Base-by-base conservation (phyloP, 1,284 basidiomycete genomes). In the Ustilago curta region DNA sequence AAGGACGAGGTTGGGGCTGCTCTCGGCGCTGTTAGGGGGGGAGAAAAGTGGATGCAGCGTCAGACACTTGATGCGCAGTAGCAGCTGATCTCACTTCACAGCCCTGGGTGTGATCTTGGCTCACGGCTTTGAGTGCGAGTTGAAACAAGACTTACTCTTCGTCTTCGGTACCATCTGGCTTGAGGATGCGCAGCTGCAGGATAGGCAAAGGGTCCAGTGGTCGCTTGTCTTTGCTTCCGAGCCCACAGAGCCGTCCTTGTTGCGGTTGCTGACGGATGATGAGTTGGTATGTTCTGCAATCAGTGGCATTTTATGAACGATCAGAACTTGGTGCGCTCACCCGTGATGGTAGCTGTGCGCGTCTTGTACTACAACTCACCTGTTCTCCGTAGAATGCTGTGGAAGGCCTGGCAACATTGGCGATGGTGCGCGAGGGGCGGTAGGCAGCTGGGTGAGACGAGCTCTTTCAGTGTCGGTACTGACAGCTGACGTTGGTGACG, bases 191-290 rank as follows among this genome's bases (percentile, higher is more conserved):
- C 16, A 79, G 56, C 49, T 79, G 75, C 4, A 79, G 39, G 59
- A 79, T 79, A 1, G 78, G 78, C 23, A 79, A 40, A 12, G 78
- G 78, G 49, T 79, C 78, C 18, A 79, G 35, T 6, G 76, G 76
- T 12, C 78, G 60, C 40, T 74, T 70, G 49, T 79, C 76, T 49
- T 78, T 78, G 59, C 62, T 72, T 29, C 78, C 75, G 8, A 80
- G 63, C 2, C 71, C 76, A 37, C 75, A 76, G 1, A 74, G 61
- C 11, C 76, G 63, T 4, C 78, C 78, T 32, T 74, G 72, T 31
- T 60, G 52, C 47, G 78, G 78, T 32, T 76, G 70, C 57, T 80
- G 76, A 8, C 73, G 67, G 4, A 78, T 65, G 31, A 54, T 75
- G 9, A 80, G 61, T 39, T 43, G 23, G 45, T 76, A 78, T 2